phyloP scores from a whole-genome alignment of 805 yeast species.

The Kuraishia borneana region DNA sequence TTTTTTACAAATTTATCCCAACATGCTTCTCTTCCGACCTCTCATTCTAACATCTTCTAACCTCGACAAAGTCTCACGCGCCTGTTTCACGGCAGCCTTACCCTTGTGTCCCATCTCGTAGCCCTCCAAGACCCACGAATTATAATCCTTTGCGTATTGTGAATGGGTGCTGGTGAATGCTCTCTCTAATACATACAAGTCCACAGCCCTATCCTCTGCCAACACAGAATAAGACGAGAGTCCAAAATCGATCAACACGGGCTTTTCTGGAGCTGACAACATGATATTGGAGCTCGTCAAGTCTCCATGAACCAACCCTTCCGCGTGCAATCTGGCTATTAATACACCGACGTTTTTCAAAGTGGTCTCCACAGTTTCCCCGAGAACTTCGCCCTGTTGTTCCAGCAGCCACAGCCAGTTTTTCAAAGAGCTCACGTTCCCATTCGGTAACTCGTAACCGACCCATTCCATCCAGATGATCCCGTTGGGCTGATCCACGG shows the following conservation, averaged over 20 bases:
- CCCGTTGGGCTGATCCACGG: constrained; percentile 70
- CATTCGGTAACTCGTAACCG: constrained; percentile 44
- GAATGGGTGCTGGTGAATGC: constrained; percentile 92
- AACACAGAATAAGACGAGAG: constrained; percentile 64
- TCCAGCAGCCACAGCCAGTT: constrained; percentile 63
- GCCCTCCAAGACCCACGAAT: constrained; percentile 63
- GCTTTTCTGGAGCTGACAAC: constrained; percentile 24
- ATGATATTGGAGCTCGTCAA: constrained; percentile 84
- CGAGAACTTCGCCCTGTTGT: constrained; percentile 16
- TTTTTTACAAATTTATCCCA: constrained; percentile 39
- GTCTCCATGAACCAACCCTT: constrained; percentile 88
- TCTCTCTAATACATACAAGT: constrained; percentile 84
- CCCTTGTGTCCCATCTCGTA: constrained; percentile 32
- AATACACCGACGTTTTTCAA: constrained; percentile 49
- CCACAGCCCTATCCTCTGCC: constrained; percentile 95
- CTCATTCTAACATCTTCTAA: constrained; percentile 80
- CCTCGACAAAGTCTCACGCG: constrained; percentile 45
- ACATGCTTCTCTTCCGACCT: constrained; percentile 92
- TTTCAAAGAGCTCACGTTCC: constrained; percentile 50
- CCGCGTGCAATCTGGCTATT: constrained; percentile 60
- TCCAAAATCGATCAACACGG: constrained; percentile 85
- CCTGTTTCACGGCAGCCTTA: constrained; percentile 26
- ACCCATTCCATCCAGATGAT: constrained; percentile 81
- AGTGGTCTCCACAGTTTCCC: constrained; percentile 28
- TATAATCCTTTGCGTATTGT: constrained; percentile 48